These are phyloP conservation scores for Linum trigynum DNA, from an alignment of 345 rosid species.

Conservation along the genomic window DNA sequence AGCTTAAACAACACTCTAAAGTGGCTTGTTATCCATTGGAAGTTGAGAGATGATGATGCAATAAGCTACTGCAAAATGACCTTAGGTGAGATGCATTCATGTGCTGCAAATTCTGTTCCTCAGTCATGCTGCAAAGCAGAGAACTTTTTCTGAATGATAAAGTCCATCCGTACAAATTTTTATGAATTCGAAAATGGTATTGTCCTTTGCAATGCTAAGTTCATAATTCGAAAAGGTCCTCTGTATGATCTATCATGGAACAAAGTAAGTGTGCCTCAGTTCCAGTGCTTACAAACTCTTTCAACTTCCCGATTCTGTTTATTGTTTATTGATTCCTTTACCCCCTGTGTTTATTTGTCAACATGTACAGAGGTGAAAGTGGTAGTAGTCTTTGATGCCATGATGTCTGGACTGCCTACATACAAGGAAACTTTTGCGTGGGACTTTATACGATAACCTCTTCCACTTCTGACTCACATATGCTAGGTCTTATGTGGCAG, in stretches of 20 bases:
- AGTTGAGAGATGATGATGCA: background rate
- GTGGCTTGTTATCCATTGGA: background rate
- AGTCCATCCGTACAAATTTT: background rate
- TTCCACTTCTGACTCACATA: background rate
- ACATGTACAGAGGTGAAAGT: constrained; percentile 73
- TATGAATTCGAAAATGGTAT: background rate
- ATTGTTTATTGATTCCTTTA: constrained; percentile 2
- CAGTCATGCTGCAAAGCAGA: background rate
- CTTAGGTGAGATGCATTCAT: background rate
- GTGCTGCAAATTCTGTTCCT: background rate
- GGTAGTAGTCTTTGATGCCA: constrained; percentile 90
- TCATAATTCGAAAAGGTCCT: background rate
- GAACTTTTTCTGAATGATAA: background rate
- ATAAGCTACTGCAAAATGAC: background rate
- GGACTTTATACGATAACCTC: constrained; percentile 24
- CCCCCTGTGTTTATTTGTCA: constrained; percentile 14
- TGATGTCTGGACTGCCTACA: constrained; percentile 84
- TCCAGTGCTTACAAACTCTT: background rate
- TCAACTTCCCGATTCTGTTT: background rate
- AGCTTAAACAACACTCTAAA: too few relatives aligned
- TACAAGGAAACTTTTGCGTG: constrained; percentile 71
- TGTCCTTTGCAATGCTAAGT: background rate
- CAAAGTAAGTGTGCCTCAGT: background rate
- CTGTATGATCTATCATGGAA: background rate
- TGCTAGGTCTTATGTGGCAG: background rate